Percentiles rank a stretch among this genome's conserved stretches.
phyloP scores from a whole-genome alignment of 2,329 filamentous ascomycete species.

The Paraphoma sp. region DNA sequence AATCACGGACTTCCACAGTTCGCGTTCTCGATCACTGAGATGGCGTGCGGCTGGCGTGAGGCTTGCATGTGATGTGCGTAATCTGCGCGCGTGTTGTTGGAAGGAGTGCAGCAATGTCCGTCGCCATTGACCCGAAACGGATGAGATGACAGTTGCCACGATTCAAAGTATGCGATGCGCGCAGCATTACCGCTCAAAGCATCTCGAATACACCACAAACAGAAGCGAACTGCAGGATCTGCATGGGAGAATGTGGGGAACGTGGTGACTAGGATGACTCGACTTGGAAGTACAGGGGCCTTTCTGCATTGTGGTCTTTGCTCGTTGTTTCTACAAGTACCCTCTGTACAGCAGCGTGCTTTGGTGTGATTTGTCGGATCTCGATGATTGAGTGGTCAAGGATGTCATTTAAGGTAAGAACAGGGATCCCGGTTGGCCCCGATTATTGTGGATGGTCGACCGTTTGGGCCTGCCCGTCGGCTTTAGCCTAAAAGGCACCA shows the following conservation, averaged over 20 bases:
- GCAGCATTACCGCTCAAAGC: constrained; percentile 21
- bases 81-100: constrained; percentile 8
- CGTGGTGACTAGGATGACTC: constrained; percentile 23
- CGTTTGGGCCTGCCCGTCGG: constrained; percentile 23
- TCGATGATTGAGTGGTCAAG: constrained; percentile 18
- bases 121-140: constrained; percentile 20
- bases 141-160: constrained; percentile 21
- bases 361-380: constrained; percentile 26
- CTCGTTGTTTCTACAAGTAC: constrained; percentile 37
- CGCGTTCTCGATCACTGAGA: constrained; percentile 12
- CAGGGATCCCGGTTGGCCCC: constrained; percentile 10
- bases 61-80: constrained; percentile 31
- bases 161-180: constrained; percentile 20
- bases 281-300: constrained; percentile 22
- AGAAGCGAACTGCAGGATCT: constrained; percentile 37
- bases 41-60: constrained; percentile 24
- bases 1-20: constrained; percentile 1
- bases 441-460: constrained; percentile 21
- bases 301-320: constrained; percentile 14
- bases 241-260: constrained; percentile 41
- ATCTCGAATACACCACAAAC: constrained; percentile 20
- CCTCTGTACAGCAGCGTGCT: constrained; percentile 15
- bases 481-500: constrained; percentile 38
- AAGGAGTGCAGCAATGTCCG: constrained; percentile 16
- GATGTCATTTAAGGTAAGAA: constrained; percentile 19